Evolutionary conservation across 768 basidiomycete genomes (phyloP), one percentile per base, ranked within the genome.

Genomic region (Chlorophyllum brunneum): DNA sequence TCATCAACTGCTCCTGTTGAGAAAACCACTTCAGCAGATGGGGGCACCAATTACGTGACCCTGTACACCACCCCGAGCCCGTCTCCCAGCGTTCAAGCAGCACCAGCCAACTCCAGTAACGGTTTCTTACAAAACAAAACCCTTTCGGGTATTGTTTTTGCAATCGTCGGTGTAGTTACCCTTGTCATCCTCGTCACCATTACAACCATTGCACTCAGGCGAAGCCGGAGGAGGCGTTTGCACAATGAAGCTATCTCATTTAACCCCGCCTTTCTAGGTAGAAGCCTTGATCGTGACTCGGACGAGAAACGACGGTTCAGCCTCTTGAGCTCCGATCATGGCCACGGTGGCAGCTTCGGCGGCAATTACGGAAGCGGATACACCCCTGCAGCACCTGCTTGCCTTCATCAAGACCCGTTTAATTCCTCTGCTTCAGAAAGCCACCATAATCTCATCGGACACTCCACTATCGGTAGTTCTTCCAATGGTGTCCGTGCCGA

Each of bases 101-200:
- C 42, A 16, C 56, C 54, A 8, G 34, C 63, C n/a, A 59, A 64
- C 7, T 48, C 6, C 20, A 23, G 13, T 4, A 54, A 40, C 37
- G 30, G 43, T 29, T 89, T 90, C 67, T 62, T 88, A 31, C 66
- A 81, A 53, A 84, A 88, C 66, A 85, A 81, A 65, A 70, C 77
- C n/a, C 70, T 83, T n/a, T 76, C 79, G 36, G 80, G 80, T 5
- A 65, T 78, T 7, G 74, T 87, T 13, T 85, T 88, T 53, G 66
- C 74, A 26, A 45, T 82, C 16, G 70, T 73, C 34, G 83, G 79
- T 11, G 45, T 85, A 33, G 57, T 75, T 26, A 76, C 59, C 1
- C 72, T 84, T 38, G 55, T 77, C 40, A 39, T 81, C 48, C 36
- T 85, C 49, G 61, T 82, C 51, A 48, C 70, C 27, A 16, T 75